Conservation (phyloP, 1,284 basidiomycete species). For the Puccinia novopanici region DNA sequence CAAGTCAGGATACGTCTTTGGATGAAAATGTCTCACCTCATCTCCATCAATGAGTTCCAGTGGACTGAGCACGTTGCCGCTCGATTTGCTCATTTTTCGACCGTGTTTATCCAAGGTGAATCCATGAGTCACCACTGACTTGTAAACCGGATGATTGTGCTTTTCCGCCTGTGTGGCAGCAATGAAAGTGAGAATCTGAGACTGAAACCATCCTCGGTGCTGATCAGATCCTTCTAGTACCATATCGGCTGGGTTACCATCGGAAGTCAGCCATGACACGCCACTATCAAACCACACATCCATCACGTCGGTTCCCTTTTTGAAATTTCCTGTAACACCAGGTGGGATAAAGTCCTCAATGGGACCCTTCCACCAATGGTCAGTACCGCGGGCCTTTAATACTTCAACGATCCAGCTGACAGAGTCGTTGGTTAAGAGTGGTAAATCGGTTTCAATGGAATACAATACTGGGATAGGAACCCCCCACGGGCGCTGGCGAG, state of each 20-base stretch:
- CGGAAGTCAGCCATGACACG: conserved; percentile 84
- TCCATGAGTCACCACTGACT: conserved; percentile 82
- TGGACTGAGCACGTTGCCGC: conserved; percentile 89
- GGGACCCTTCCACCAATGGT: conserved; percentile 88
- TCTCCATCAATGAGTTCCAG: conserved; percentile 77
- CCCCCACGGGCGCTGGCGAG: conserved; percentile 95
- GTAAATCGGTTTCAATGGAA: conserved; percentile 68
- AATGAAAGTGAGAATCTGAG: conserved; percentile 81
- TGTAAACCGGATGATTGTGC: conserved; percentile 65
- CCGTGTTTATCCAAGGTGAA: conserved; percentile 91
- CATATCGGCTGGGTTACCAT: conserved; percentile 71
- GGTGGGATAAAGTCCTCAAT: conserved; percentile 79
- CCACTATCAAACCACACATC: conserved; percentile 99
- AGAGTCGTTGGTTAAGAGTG: conserved; percentile 70
- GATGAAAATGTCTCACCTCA: conserved; percentile 63
- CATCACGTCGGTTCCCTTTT: conserved; percentile 88
- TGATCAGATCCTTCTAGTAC: conserved; percentile 96
- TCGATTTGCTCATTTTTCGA: conserved; percentile 97
- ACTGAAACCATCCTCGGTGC: conserved; percentile 99
- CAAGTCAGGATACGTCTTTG: not conserved
- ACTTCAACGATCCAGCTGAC: conserved; percentile 77
- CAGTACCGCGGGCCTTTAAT: conserved; percentile 72
- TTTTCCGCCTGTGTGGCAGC: conserved; percentile 58
- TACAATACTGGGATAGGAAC: conserved; percentile 92
- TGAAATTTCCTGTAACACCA: conserved; percentile 65